Evolutionary conservation across 2,329 filamentous ascomycete genomes (phyloP), one percentile per base, ranked within the genome.

Genomic region (Pseudocercospora crystallina): DNA sequence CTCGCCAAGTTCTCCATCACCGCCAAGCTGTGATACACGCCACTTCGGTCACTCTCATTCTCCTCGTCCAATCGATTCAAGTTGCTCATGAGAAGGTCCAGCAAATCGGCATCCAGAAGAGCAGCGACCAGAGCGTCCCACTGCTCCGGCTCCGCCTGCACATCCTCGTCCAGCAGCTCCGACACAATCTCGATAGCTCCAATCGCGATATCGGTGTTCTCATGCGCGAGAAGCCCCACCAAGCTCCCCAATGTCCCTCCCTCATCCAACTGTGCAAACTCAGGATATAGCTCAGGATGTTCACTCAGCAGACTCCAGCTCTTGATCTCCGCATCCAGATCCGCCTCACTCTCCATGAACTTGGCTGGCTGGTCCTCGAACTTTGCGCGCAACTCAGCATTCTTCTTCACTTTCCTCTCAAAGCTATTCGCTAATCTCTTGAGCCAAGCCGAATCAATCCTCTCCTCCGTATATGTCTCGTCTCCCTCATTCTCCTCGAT

Each of bases 121-220:
- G 80, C 78, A 56, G 79, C 73, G 0, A 91, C 89, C 8, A 99
- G 73, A 1, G 73, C 76, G 54, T 87, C 82, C 90, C 91, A 96
- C 63, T 96, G 84, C 48, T 82, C 82, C 61, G 90, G 85, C 53
- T 86, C 83, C 2, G 88, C 89, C 36, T 85, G 80, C 2, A 96
- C 89, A 65, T 97, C 92, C 67, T 99, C 91, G 63, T 97, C 94
- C 11, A 90, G 95, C 60, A 97, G 75, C 73, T 99, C 94, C 49
- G 83, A 85, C 43, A 99, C 82, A 40, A 96, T 88, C 73, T 97
- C 88, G 43, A 96, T 85, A 0, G 87, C 89, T 57, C 87, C 89
- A 62, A 97, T 95, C 9, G 94, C 90, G 58, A 99, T 95, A 65
- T 99, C 94, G 0, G 91, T 92, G 68, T 99, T 99, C 63, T 99